Percentiles rank a stretch among this genome's conserved stretches.
Conservation (phyloP, 2,329 filamentous ascomycete species). For the Diaporthe vexans region DNA sequence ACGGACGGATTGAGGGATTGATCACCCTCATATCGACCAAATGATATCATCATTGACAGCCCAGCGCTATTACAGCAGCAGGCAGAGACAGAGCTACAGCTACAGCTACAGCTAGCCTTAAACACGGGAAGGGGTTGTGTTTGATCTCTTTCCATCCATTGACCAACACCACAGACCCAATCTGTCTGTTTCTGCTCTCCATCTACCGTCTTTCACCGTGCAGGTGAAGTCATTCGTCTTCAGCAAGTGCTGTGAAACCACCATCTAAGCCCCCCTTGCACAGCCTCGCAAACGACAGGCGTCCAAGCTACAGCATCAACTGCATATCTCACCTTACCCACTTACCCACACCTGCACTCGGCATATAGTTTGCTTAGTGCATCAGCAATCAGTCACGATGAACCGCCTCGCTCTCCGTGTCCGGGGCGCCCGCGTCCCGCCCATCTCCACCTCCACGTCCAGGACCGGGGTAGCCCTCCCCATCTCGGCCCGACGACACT, state of each 20-base stretch:
- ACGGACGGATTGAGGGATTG: constrained; percentile 5
- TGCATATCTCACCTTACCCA: constrained; percentile 35
- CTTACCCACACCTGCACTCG: constrained; percentile 1
- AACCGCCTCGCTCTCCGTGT: constrained; percentile 37
- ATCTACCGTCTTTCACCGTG: background rate
- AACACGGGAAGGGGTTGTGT: background rate
- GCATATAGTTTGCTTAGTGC: constrained; percentile 11
- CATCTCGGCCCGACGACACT: constrained; percentile 17
- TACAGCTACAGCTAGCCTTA: background rate
- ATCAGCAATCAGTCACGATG: constrained; percentile 33
- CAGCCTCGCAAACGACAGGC: constrained; percentile 2
- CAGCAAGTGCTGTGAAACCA: background rate
- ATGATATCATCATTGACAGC: constrained; percentile 40
- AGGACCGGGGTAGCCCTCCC: constrained; percentile 11
- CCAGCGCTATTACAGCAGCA: background rate
- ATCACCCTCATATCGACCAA: constrained; percentile 16
- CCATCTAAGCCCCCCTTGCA: background rate
- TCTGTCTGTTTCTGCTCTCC: background rate
- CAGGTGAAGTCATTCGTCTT: background rate
- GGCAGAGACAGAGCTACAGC: too few relatives aligned
- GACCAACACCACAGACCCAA: background rate
- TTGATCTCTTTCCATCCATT: background rate
- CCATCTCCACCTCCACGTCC: background rate
- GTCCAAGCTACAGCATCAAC: background rate
- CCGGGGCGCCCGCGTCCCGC: constrained; percentile 29